Base-by-base conservation (phyloP, 2,329 filamentous ascomycete genomes). In the Thelonectria blattea region DNA sequence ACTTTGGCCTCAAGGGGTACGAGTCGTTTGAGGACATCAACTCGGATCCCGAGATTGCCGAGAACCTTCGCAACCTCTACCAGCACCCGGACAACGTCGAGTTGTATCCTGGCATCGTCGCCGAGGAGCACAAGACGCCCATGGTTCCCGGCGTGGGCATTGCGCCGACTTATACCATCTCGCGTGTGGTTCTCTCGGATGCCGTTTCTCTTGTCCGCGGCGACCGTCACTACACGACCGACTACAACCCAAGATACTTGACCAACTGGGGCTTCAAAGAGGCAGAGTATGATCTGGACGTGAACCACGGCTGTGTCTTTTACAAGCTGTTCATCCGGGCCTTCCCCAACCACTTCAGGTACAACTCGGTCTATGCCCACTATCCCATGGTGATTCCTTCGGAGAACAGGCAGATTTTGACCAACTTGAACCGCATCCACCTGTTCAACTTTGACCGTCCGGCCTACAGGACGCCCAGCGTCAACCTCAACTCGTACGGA, bases 201-300 rank as follows among this genome's bases (percentile, higher is more conserved):
- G 91, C 91, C 1, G 90, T 93, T 0, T 85, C 88, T n/a, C 82
- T 94, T 5, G 90, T 93, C 7, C 85, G 91, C 22, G 90, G 90
- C 34, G 91, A 95, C 70, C 81, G 91, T 18, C 89, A 91, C 78
- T 93, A 93, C 78, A 93, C 91, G 0, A 81, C 76, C n/a, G 91
- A 94, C 74, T 93, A 90, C 73, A 86, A 88, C 66, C 85, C 91
- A 0, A 84, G 86, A 9, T 86, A 88, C 67, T 76, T 96, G 48
- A 96, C 92, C 1, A 93, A 92, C 76, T 96, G 91, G 91, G 92
- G 92, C 18, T 94, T 86, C 78, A 86, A 87, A 56, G 89, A 92
- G 72, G 89, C 85, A 3, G 83, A 90, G 18, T 91, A 89, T 57
- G 91, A 96, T 67, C 77, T 88, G 20, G 86, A 84, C 60, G 77